Evolutionary conservation across 1,284 basidiomycete genomes (phyloP), one percentile per base, ranked within the genome.

Genomic region (Naganishia sp.): DNA sequence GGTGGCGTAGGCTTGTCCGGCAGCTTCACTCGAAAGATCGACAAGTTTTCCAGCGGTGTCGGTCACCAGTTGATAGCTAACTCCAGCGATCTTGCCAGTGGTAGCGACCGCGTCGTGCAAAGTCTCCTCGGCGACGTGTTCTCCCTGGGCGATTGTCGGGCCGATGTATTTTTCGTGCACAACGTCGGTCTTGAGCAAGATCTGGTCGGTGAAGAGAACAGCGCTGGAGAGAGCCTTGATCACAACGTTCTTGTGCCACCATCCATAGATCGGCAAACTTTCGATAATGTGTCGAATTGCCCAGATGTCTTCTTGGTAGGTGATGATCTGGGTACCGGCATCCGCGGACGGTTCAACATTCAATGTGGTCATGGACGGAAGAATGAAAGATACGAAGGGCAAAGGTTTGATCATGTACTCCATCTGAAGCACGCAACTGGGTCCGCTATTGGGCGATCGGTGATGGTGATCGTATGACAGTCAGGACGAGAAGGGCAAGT

Each of bases 191-290:
- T 61, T 61, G 48, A 61, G 21, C 59, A 61, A 52, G 36, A 61
- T 50, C 43, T 48, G 48, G 28, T 61, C 59, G 59, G 59, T 61
- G 15, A 61, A 43, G 11, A 61, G 59, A 39, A 61, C 59, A n/a
- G 59, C 59, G 25, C 28, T 61, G 45, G 59, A 61, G 25, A 61
- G 59, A 28, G 59, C 59, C 39, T 61, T 61, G 48, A 61, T 61
- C 48, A 61, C 59, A 23, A 61, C 33, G 33, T 61, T 61, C 39
- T 52, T 61, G 59, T 61, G 59, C 59, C 59, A 61, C 59, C 59
- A 61, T n/a, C 59, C 59, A 23, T 61, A 61, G 48, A 61, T 61
- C 0, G 59, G 59, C 21, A 61, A 28, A 46, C 52, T 61, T 42
- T 61, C 59, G 59, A 61, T 61, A 39, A 61, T 61, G 49, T 61